Conservation (phyloP, 176 grass and related monocot genomes). For the Carex parvula region DNA sequence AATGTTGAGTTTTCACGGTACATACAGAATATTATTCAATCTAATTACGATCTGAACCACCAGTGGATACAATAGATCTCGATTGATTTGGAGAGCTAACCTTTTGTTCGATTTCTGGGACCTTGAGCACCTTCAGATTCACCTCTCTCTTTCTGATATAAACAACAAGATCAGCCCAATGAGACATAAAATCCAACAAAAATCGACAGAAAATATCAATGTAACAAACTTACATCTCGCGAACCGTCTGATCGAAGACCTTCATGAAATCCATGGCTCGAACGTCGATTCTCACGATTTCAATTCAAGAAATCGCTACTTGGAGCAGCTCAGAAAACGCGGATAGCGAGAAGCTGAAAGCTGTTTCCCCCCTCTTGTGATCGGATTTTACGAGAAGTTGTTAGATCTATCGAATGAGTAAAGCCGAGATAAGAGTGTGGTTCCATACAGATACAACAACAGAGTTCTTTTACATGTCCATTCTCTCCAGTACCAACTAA, state of each 20-base stretch:
- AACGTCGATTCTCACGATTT: background rate
- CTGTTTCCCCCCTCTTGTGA: background rate
- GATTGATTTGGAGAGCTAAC: slow-evolving; percentile 51
- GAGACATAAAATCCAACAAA: background rate
- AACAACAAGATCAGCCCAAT: slow-evolving; percentile 28
- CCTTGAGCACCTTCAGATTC: slow-evolving; percentile 99
- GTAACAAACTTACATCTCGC: slow-evolving; percentile 74
- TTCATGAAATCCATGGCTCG: slow-evolving; percentile 97
- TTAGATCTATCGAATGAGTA: slow-evolving; percentile 11
- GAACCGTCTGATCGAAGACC: slow-evolving; percentile 91
- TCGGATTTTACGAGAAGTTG: background rate
- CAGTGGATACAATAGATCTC: background rate
- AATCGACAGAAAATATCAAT: background rate
- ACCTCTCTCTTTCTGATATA: slow-evolving; percentile 91
- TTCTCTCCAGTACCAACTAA: background rate
- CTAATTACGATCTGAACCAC: background rate
- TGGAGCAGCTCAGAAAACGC: background rate
- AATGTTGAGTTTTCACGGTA: background rate
- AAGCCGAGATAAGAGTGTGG: background rate
- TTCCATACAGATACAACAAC: background rate
- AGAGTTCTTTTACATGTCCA: background rate
- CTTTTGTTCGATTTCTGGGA: slow-evolving; percentile 99
- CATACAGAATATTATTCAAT: slow-evolving; percentile 5
- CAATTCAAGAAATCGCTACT: background rate
- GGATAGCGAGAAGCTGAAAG: background rate